Evolutionary conservation across 768 basidiomycete genomes (phyloP).

Genomic region (Leccinum subgranulosum): DNA sequence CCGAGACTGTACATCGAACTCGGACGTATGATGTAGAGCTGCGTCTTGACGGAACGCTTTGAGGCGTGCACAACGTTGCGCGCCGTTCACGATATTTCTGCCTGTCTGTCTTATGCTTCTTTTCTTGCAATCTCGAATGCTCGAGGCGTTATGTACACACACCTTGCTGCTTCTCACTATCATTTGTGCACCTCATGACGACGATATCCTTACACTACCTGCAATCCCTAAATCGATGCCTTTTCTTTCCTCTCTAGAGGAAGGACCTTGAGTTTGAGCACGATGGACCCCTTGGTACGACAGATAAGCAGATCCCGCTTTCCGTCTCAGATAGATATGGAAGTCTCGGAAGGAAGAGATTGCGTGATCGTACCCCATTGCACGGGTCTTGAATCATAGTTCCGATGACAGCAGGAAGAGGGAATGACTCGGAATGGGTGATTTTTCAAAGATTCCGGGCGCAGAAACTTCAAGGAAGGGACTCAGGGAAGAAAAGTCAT

Average conservation of each 20-base stretch:
- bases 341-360: neutral
- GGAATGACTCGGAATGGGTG: neutral
- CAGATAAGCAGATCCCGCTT: neutral
- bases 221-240: constrained; percentile 12
- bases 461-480: neutral
- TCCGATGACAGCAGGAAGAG: neutral
- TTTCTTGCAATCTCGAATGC: constrained; percentile 2
- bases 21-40: constrained; percentile 14
- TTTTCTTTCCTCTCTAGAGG: neutral
- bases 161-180: constrained; percentile 6
- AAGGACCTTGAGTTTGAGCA: neutral
- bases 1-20: constrained; percentile 13
- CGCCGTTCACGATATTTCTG: constrained; percentile 2
- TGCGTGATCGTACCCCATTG: neutral
- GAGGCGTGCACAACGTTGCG: neutral
- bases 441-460: neutral
- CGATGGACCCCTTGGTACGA: neutral
- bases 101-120: neutral
- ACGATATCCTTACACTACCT: constrained; percentile 31
- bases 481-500: neutral
- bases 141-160: constrained; percentile 1
- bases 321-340: neutral
- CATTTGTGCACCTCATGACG: constrained; percentile 17
- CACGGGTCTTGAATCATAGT: neutral
- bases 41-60: neutral